A percentile compares a stretch with the other conserved stretches of the same genome.
phyloP scores from a whole-genome alignment of 768 basidiomycete genomes.

The Clathrus columnatus region DNA sequence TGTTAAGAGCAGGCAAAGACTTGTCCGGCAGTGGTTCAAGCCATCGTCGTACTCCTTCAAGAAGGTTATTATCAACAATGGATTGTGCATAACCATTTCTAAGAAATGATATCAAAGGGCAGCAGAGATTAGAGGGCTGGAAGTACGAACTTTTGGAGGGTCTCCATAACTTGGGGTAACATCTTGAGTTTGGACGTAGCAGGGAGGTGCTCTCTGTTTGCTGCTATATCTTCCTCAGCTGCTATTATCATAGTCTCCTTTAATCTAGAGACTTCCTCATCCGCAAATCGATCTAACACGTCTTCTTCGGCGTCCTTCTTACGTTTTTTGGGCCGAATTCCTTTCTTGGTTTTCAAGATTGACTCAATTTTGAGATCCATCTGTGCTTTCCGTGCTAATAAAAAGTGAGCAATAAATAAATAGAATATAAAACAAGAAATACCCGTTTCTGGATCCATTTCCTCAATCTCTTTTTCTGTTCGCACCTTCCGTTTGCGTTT shows the following conservation, averaged over 20 bases:
- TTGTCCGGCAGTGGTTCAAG: conserved; percentile 90
- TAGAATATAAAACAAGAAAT: conserved; percentile 11
- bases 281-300: conserved; percentile 76
- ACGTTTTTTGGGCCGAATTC: conserved; percentile 45
- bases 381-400: conserved; percentile 61
- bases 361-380: conserved; percentile 82
- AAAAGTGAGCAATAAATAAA: conserved; percentile 9
- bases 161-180: conserved; percentile 85
- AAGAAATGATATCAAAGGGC: conserved; percentile 11
- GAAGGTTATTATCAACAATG: conserved; percentile 89
- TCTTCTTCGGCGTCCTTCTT: conserved; percentile 78
- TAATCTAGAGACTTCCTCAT: conserved; percentile 86
- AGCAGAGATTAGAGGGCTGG: neutral
- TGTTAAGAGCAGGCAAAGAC: conserved; percentile 90
- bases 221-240: conserved; percentile 72
- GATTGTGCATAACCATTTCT: conserved; percentile 83
- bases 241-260: conserved; percentile 82
- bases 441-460: conserved; percentile 76
- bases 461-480: conserved; percentile 56
- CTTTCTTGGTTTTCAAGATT: conserved; percentile 75
- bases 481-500: conserved; percentile 53
- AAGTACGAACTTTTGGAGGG: conserved; percentile 75
- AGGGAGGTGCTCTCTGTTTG: conserved; percentile 72
- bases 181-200: conserved; percentile 78
- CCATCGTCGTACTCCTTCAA: conserved; percentile 85